phyloP scores from a whole-genome alignment of 2,329 filamentous ascomycete genomes.

The Talaromyces atroroseus region DNA sequence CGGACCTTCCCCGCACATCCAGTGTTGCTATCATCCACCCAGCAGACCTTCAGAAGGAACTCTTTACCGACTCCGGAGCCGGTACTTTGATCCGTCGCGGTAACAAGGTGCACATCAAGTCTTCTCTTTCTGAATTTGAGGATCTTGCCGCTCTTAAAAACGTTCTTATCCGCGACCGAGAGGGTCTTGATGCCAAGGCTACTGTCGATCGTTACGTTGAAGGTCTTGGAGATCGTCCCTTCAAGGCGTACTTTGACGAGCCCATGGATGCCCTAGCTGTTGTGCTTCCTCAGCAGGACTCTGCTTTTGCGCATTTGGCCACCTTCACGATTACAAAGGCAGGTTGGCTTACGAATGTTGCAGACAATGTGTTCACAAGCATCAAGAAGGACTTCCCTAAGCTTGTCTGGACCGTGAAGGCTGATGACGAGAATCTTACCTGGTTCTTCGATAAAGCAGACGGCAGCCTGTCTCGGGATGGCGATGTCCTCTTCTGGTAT shows the following conservation, averaged over 20 bases:
- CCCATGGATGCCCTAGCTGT: slow-evolving; percentile 88
- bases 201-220: slow-evolving; percentile 85
- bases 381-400: slow-evolving; percentile 91
- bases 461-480: slow-evolving; percentile 77
- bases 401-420: slow-evolving; percentile 93
- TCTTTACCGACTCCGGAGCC: slow-evolving; percentile 93
- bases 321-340: slow-evolving; percentile 91
- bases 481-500: slow-evolving; percentile 95
- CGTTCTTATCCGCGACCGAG: slow-evolving; percentile 73
- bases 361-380: slow-evolving; percentile 88
- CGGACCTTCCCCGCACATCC: slow-evolving; percentile 81
- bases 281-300: slow-evolving; percentile 64
- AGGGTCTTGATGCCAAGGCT: slow-evolving; percentile 72
- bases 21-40: slow-evolving; percentile 98
- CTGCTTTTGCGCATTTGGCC: slow-evolving; percentile 72
- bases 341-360: slow-evolving; percentile 89
- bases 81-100: slow-evolving; percentile 89
- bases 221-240: slow-evolving; percentile 67
- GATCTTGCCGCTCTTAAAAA: slow-evolving; percentile 73
- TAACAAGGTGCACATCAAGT: slow-evolving; percentile 75
- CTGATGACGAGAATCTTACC: slow-evolving; percentile 90
- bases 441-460: slow-evolving; percentile 99
- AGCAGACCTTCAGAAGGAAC: slow-evolving; percentile 88
- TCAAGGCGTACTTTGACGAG: slow-evolving; percentile 93
- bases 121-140: slow-evolving; percentile 66